Conservation (phyloP, 495 filamentous ascomycete species). For the Penicillium cataractarum region DNA sequence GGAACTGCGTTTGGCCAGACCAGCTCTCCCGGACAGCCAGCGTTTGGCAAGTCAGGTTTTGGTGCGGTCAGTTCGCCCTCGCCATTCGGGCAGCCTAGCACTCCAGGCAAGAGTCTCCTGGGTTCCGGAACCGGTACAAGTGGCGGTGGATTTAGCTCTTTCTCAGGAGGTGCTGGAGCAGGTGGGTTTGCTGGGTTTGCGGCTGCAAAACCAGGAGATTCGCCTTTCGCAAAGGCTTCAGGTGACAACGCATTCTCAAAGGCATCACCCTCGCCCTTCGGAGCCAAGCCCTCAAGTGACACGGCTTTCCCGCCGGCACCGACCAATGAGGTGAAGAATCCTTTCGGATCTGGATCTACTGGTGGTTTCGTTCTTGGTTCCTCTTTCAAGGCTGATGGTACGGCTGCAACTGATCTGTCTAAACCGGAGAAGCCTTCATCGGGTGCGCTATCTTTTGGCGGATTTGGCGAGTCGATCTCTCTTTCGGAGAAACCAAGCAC, state of each 20-base stretch:
- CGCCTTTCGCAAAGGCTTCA: slow-evolving; percentile 32
- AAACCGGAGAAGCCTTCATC: slow-evolving; percentile 48
- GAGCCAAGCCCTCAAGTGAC: slow-evolving; percentile 27
- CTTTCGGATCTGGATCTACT: slow-evolving; percentile 43
- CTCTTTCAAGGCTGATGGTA: slow-evolving; percentile 77
- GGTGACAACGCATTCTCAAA: slow-evolving; percentile 21
- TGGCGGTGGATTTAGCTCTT: slow-evolving; percentile 45
- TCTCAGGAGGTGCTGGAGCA: slow-evolving; percentile 24
- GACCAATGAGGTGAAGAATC: slow-evolving; percentile 36
- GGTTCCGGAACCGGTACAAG: slow-evolving; percentile 26
- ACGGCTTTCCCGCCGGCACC: slow-evolving; percentile 46
- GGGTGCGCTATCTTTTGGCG: slow-evolving; percentile 40
- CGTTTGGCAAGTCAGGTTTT: slow-evolving; percentile 50
- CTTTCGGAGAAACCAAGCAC: slow-evolving; percentile 28
- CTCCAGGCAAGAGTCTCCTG: slow-evolving; percentile 37
- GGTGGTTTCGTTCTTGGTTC: slow-evolving; percentile 72
- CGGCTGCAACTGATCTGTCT: slow-evolving; percentile 61
- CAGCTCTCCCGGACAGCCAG: background rate
- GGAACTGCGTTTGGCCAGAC: slow-evolving; percentile 35
- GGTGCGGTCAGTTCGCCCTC: slow-evolving; percentile 42
- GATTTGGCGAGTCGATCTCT: slow-evolving; percentile 34
- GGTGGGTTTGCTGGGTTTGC: slow-evolving; percentile 42
- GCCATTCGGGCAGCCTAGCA: slow-evolving; percentile 45
- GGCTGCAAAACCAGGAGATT: slow-evolving; percentile 32
- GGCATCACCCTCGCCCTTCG: slow-evolving; percentile 21